Percentiles rank a stretch among this genome's conserved stretches.
These are phyloP conservation scores for Calocybe gambosa DNA, from an alignment of 1,284 basidiomycete species.

Conservation along the genomic window DNA sequence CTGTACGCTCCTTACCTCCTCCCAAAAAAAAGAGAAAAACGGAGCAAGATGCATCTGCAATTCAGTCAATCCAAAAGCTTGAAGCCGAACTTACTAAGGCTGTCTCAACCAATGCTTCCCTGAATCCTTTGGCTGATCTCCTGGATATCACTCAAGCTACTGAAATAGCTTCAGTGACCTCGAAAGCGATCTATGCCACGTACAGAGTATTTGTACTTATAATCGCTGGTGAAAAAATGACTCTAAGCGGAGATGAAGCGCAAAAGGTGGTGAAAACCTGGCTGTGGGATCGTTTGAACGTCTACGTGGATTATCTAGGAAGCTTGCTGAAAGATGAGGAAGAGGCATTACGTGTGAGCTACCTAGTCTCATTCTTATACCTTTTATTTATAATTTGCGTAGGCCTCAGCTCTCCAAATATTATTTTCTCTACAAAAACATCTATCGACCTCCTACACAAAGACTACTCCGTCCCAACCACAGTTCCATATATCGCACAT, in stretches of 20 bases:
- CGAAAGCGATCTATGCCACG: constrained; percentile 76
- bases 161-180: constrained; percentile 48
- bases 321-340: constrained; percentile 73
- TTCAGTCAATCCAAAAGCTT: constrained; percentile 34
- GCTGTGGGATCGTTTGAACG: constrained; percentile 66
- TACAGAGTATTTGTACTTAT: constrained; percentile 76
- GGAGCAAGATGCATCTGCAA: constrained; percentile 22
- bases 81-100: constrained; percentile 50
- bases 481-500: constrained; percentile 72
- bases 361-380: background rate
- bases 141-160: constrained; percentile 46
- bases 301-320: constrained; percentile 63
- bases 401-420: constrained; percentile 75
- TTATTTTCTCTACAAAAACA: constrained; percentile 79
- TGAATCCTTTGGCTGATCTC: constrained; percentile 80
- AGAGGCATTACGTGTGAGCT: constrained; percentile 33
- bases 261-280: constrained; percentile 67
- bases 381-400: background rate
- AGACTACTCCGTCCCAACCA: constrained; percentile 35
- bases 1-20: constrained; percentile 46
- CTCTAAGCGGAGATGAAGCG: constrained; percentile 40
- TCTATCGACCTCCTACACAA: constrained; percentile 61
- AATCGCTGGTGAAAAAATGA: constrained; percentile 55
- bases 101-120: constrained; percentile 47
- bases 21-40: constrained; percentile 52